Conservation (phyloP, 305 asterid species). For the Fraxinus baroniana region DNA sequence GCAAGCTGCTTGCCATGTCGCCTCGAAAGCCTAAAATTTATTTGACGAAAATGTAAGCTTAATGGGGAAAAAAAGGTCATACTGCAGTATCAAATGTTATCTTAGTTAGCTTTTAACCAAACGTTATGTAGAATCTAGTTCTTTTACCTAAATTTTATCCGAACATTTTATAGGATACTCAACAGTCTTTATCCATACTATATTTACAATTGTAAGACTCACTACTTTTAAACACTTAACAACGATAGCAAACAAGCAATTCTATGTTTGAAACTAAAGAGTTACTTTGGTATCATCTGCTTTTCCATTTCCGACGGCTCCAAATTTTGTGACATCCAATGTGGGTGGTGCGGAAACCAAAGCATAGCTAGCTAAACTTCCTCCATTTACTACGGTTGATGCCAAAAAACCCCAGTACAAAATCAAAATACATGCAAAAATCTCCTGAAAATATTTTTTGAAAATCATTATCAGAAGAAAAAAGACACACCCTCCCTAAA, state of each 20-base stretch:
- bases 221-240: too few relatives aligned
- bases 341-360: not conserved
- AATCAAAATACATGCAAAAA: conserved; percentile 4
- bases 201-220: too few relatives aligned
- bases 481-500: too few relatives aligned
- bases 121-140: too few relatives aligned
- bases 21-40: conserved; percentile 33
- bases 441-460: conserved; percentile 14
- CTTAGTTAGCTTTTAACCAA: too few relatives aligned
- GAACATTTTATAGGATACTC: too few relatives aligned
- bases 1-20: conserved; percentile 54
- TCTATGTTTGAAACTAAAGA: not conserved
- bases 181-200: too few relatives aligned
- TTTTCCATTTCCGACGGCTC: conserved; percentile 42
- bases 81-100: too few relatives aligned
- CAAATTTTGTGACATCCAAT: conserved; percentile 30
- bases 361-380: not conserved
- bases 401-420: conserved; percentile 16
- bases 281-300: conserved; percentile 37
- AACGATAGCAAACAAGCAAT: not conserved
- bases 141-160: too few relatives aligned
- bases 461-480: too few relatives aligned
- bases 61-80: too few relatives aligned
- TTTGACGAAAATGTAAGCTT: too few relatives aligned
- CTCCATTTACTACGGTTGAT: conserved; percentile 18